Percentiles rank a stretch among this genome's conserved stretches.
Evolutionary conservation across 352 stramenopile genomes (phyloP).

Genomic region (Aphanomyces invadans): DNA sequence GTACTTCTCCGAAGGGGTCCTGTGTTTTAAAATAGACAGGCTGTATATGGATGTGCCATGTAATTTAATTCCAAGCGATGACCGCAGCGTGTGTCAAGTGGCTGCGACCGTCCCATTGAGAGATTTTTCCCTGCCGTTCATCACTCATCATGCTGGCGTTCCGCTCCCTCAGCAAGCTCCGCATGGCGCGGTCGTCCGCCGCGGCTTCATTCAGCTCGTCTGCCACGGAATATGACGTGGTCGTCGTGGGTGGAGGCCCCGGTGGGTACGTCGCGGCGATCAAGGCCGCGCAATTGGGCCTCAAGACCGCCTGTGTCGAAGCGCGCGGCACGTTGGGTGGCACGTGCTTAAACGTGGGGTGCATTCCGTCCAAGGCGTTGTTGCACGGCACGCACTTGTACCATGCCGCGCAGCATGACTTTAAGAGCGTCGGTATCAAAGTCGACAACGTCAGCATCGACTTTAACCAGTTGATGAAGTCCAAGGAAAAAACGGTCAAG

Average conservation of each 20-base stretch:
- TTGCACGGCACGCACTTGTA: constrained; percentile 95
- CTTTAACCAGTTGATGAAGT: constrained; percentile 94
- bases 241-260: constrained; percentile 93
- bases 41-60: too few species aligned
- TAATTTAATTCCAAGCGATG: not conserved
- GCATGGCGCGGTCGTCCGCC: not conserved
- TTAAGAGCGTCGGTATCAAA: constrained; percentile 94
- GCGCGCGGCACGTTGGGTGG: constrained; percentile 92
- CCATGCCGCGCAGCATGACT: constrained; percentile 94
- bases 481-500: constrained; percentile 93
- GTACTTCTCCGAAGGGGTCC: not conserved
- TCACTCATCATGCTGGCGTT: constrained; percentile 3
- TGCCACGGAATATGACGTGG: constrained; percentile 63
- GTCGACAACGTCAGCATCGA: constrained; percentile 86
- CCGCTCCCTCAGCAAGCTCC: constrained; percentile 7
- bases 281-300: constrained; percentile 95
- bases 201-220: constrained; percentile 42
- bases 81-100: not conserved
- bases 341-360: constrained; percentile 99
- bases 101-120: not conserved
- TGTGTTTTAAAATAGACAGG: not conserved
- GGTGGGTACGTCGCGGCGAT: constrained; percentile 99
- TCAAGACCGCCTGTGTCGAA: constrained; percentile 98
- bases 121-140: not conserved
- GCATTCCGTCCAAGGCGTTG: constrained; percentile 98